Percentiles rank a stretch among this genome's conserved stretches.
Evolutionary conservation across 306 rosid species (phyloP).

Genomic region (Glycine latifolia): DNA sequence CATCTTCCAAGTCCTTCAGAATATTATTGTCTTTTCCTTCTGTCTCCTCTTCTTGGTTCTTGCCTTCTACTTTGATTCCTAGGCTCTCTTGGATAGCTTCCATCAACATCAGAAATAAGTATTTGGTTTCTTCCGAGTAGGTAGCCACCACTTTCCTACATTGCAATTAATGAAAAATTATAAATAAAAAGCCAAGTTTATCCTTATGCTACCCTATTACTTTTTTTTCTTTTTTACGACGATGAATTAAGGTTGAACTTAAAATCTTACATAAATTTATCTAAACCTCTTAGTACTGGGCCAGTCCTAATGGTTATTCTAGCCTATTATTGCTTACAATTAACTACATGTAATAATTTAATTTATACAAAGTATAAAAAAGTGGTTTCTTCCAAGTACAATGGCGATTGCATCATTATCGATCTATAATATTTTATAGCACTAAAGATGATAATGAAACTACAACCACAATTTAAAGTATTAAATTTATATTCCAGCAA

Average conservation of each 20-base stretch:
- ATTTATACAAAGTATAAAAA: background rate
- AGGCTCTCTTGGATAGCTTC: slow-evolving; percentile 78
- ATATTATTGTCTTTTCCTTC: slow-evolving; percentile 48
- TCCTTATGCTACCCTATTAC: background rate
- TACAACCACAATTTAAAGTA: background rate
- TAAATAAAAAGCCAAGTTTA: slow-evolving; percentile 6
- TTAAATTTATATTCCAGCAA: background rate
- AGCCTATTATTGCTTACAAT: background rate
- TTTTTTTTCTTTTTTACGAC: no score
- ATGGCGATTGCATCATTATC: background rate
- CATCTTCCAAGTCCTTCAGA: slow-evolving; percentile 65
- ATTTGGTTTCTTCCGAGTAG: slow-evolving; percentile 68
- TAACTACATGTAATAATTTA: no score
- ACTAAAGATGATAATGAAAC: background rate
- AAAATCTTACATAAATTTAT: no score
- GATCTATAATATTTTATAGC: no score
- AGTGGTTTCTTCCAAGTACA: background rate
- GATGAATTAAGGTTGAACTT: background rate
- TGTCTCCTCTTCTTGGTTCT: slow-evolving; percentile 16
- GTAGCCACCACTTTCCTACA: slow-evolving; percentile 64
- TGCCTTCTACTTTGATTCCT: slow-evolving; percentile 33
- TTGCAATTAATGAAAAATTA: background rate
- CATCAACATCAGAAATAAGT: slow-evolving; percentile 64
- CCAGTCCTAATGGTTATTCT: no score
- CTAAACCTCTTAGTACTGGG: no score